Percentiles rank a stretch among this genome's conserved stretches.
phyloP scores from a whole-genome alignment of 192 early-diverging fungal genomes.

The Backusella parvicylindrica region DNA sequence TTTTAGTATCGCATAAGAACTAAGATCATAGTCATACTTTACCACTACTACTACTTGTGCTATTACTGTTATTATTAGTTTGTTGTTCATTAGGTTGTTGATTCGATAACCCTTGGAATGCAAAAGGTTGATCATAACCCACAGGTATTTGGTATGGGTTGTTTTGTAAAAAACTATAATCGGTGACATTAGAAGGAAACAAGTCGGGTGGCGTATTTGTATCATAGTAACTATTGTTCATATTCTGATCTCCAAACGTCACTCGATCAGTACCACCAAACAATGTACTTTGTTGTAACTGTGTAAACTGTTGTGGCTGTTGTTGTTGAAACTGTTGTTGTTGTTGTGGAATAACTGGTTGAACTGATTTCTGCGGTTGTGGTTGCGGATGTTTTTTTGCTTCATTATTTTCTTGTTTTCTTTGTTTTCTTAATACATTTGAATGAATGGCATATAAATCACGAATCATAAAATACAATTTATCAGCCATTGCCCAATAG shows the following conservation, averaged over 20 bases:
- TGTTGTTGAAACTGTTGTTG: background rate
- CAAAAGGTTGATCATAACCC: slow-evolving; percentile 3
- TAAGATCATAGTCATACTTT: too few relatives aligned
- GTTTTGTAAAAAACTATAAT: background rate
- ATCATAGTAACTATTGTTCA: background rate
- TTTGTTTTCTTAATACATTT: background rate
- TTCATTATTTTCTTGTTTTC: background rate
- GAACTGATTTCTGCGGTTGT: background rate
- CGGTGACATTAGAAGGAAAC: background rate
- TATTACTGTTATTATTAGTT: background rate
- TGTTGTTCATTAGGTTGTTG: background rate
- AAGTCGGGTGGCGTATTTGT: background rate
- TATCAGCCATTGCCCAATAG: slow-evolving; percentile 53
- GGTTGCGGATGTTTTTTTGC: background rate
- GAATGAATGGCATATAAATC: slow-evolving; percentile 50
- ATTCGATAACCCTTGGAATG: background rate
- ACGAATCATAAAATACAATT: slow-evolving; percentile 49
- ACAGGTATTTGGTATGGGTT: background rate
- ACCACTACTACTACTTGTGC: background rate
- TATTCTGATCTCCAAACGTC: background rate
- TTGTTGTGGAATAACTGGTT: background rate
- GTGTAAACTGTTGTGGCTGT: background rate
- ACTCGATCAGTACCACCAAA: background rate
- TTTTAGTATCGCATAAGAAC: too few relatives aligned
- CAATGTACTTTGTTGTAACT: background rate